A percentile compares a stretch with the other conserved stretches of the same genome.
These are phyloP conservation scores for Scedosporium dehoogii DNA, from an alignment of 2,329 filamentous ascomycete species.

Conservation along the genomic window DNA sequence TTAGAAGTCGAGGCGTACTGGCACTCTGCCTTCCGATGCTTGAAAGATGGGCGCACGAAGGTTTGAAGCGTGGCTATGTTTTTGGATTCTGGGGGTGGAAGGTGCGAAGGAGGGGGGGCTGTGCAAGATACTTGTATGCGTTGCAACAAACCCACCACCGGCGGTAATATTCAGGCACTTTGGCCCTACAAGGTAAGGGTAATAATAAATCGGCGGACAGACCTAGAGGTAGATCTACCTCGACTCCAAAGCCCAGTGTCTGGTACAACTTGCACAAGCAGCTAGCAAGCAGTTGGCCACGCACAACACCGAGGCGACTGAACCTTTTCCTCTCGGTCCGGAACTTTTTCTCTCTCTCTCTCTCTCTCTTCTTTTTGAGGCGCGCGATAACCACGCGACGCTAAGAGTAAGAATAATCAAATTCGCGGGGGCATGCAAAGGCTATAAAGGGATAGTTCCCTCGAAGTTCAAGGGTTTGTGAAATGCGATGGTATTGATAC, in stretches of 20 bases:
- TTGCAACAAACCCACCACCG: not conserved
- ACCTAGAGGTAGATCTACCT: no score
- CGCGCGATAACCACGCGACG: not conserved
- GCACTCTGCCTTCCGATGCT: conserved; percentile 4
- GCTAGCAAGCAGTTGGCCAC: not conserved
- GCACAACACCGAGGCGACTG: not conserved
- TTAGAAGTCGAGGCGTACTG: conserved; percentile 7
- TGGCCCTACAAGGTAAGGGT: not conserved
- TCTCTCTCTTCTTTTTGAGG: not conserved
- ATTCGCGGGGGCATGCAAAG: not conserved
- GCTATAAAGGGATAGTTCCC: not conserved
- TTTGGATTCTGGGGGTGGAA: not conserved
- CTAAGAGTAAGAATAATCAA: not conserved
- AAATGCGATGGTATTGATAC: no score
- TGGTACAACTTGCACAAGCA: no score
- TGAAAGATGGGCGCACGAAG: conserved; percentile 1
- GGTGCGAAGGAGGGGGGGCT: conserved; percentile 5
- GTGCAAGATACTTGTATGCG: conserved; percentile 4
- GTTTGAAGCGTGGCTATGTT: conserved; percentile 6
- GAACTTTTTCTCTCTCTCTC: not conserved
- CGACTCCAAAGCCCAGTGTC: no score
- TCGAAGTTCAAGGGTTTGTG: not conserved
- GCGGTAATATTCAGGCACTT: not conserved
- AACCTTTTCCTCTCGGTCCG: not conserved
- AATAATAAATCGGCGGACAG: not conserved